Base-by-base conservation (phyloP, 2,329 filamentous ascomycete genomes). In the Cladophialophora psammophila region DNA sequence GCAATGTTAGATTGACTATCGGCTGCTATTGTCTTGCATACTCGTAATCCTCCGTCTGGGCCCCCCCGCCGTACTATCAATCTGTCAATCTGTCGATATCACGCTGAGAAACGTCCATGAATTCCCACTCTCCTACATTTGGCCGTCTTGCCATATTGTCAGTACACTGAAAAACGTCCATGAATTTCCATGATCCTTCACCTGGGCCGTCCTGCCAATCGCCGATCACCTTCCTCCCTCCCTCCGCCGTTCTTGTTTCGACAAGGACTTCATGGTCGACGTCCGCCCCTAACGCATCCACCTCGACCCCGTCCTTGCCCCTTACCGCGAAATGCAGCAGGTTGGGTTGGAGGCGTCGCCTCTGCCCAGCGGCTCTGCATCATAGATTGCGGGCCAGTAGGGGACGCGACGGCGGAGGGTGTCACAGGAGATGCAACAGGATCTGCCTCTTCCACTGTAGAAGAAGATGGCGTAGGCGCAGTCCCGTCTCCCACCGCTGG, bases 331-430 rank as follows among this genome's bases (percentile, higher is more conserved):
- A 50, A 31, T 26, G 45, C 18, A 10, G 45, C 45, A 50, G 18
- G 18, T 15, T 18, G n/a, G 20, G 18, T 50, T 5, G 45, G 45
- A 50, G 18, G 18, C 4, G 45, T 5, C 18, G 45, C 45, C 13
- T 50, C 45, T 9, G 45, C 53, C 53, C 53, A 55, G 4, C 18
- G 31, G n/a, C 53, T 55, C 12, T 55, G 18, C 18, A 18, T 50
- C 45, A 12, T n/a, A 7, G 40, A 13, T 13, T 31, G 45, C 13
- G 9, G 18, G 45, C 2, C 8, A 55, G 32, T 0, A 20, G 31
- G 2, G 35, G 53, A 15, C 13, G 31, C 53, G 18, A n/a, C 50
- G 13, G 13, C 36, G 8, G 36, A 26, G 26, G 26, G 26, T 26
- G 26, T 26, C 13, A n/a, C 40, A 13, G 15, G 50, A 53, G 50